phyloP scores from a whole-genome alignment of 345 rosid species.

The Raphanus sativus region DNA sequence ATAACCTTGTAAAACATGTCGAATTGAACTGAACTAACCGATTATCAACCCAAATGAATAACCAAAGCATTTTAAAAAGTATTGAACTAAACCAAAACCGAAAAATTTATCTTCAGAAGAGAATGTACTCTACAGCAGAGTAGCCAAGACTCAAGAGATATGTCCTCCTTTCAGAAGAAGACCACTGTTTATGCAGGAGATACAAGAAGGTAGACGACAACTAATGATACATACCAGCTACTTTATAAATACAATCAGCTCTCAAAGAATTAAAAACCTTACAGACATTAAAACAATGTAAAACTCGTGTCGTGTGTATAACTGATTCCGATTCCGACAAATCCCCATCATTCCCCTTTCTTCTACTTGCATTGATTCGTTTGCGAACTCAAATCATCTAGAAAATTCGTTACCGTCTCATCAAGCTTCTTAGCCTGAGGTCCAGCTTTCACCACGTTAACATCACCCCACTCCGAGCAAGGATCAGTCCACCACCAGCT shows the following conservation, averaged over 20 bases:
- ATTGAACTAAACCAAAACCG: no score
- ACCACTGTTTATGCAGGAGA: not conserved
- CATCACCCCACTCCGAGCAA: slow-evolving; percentile 95
- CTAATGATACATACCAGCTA: not conserved
- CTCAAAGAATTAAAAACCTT: slow-evolving; percentile 42
- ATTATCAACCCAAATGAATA: no score
- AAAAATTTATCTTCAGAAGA: not conserved
- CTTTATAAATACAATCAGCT: slow-evolving; percentile 1
- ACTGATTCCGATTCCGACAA: not conserved
- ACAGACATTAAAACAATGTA: slow-evolving; percentile 43
- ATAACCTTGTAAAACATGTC: not conserved
- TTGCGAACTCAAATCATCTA: slow-evolving; percentile 68
- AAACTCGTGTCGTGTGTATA: slow-evolving; percentile 22
- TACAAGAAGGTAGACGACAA: not conserved
- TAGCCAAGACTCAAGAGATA: not conserved
- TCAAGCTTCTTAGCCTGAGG: slow-evolving; percentile 71
- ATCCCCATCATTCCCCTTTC: slow-evolving; percentile 22
- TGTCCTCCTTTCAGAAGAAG: not conserved
- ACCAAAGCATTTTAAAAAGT: not conserved
- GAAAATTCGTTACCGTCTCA: slow-evolving; percentile 62
- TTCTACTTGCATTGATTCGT: slow-evolving; percentile 81
- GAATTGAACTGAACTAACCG: not conserved
- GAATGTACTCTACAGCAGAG: not conserved
- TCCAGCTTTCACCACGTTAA: slow-evolving; percentile 73
- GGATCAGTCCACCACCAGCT: slow-evolving; percentile 91